Evolutionary conservation across 2,329 filamentous ascomycete genomes (phyloP), one percentile per base, ranked within the genome.

Genomic region (Emydomyces testavorans): DNA sequence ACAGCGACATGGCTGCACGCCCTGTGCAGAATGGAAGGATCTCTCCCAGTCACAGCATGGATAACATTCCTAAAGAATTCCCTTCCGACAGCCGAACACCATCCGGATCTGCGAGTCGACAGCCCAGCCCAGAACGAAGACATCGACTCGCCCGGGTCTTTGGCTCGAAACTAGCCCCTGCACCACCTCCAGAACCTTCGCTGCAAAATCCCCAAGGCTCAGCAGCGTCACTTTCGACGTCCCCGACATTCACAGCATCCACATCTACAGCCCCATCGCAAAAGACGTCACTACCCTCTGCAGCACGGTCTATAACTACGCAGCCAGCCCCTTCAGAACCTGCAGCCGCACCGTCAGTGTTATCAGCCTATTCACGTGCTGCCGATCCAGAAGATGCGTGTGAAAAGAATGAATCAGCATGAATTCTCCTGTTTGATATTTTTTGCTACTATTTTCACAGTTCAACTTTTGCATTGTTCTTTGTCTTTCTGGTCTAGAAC

Each of bases 1-100:
- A 81, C 65, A 75, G 71, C 55, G 74, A 79, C 57, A 80, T 66
- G 64, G 61, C 45, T 5, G 32, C 36, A 20, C 18, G 45, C 4
- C 45, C 45, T 6, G 45, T 47, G 18, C 45, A 47, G n/a, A 47
- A 47, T 13, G 45, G 45, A 47, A 34, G 11, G 5, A 31, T 47
- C 13, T 47, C 45, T 18, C 26, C 45, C 1, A 34, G 6, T n/a
- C 35, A 40, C 6, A 47, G 45, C 20, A 18, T 24, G 26, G 24
- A 40, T 26, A 40, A 47, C 35, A 34, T 47, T 15, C 24, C 44
- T 5, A 39, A 39, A 15, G 44, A 46, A 8, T 23, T 10, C 11
- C 24, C 44, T 6, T 46, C 44, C 15, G 44, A 32, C 7, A 32
- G 8, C 16, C 35, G 31, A 10, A 39, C 44, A 11, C 24, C 44